Base-by-base conservation (phyloP, 2,329 filamentous ascomycete species). In the Raffaelea deltoideospora region DNA sequence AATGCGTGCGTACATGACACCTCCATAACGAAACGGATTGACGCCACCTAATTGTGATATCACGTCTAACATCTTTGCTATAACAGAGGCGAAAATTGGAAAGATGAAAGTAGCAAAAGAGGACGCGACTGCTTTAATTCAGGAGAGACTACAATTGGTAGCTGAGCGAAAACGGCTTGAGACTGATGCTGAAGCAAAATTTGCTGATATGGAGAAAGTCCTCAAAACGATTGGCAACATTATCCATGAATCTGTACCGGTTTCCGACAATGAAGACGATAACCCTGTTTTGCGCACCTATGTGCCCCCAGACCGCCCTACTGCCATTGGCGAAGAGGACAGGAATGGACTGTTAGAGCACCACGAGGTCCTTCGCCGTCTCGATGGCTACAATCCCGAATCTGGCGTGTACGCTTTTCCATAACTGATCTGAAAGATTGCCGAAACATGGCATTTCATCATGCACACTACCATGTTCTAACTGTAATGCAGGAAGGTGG, bases 301-400 rank as follows among this genome's bases (percentile, higher is more conserved):
- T 87, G 72, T 74, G 5, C 88, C 88, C 1, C 76, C 85, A 47
- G 78, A 77, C 37, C 69, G 78, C 40, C 69, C 63, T 18, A 73
- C 82, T 34, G 31, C 38, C 17, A 37, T 45, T n/a, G 45, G 45
- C 22, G 13, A 34, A 13, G 75, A 86, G 59, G 87, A 87, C 67
- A 73, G 75, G 49, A 69, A 34, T 31, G 28, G 80, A 40, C 65
- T 72, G 43, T 78, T 96, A 43, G 94, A 87, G 35, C 90, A 98
- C 58, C 90, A 98, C 58, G 88, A 96, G 55, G 86, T 98, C 37
- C 73, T 96, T 41, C 76, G 79, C 40, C 73, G 85, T 48, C 64
- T 96, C 44, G 85, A 90, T 48, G 87, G 88, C 37, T 95, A 93
- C 54, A 90, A 96, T 54, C 81, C 85, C 1, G 85, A 94, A 53